Conservation (phyloP, 1,284 basidiomycete genomes). For the Ceratobasidium sp. region DNA sequence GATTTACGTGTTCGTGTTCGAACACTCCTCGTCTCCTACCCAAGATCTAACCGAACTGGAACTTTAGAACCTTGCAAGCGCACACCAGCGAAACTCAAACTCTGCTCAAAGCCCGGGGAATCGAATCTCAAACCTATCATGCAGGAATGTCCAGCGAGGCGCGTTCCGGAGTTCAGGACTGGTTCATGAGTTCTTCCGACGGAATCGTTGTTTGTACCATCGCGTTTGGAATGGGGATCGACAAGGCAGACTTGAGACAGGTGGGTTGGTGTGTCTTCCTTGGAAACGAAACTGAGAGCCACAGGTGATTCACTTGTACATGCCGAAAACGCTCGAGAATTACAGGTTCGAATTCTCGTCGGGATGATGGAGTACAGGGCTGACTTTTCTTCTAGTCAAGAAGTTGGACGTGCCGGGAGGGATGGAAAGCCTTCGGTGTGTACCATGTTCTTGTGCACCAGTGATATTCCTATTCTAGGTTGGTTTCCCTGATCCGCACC, state of each 20-base stretch:
- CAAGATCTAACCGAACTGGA: background rate
- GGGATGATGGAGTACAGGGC: background rate
- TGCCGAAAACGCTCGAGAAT: constrained; percentile 42
- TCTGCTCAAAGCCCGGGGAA: constrained; percentile 17
- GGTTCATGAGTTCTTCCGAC: constrained; percentile 39
- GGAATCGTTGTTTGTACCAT: constrained; percentile 42
- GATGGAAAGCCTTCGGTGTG: constrained; percentile 40
- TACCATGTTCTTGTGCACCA: constrained; percentile 36
- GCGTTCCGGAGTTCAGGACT: constrained; percentile 36
- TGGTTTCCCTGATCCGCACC: background rate
- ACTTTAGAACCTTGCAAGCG: constrained; percentile 34
- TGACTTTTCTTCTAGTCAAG: constrained; percentile 37
- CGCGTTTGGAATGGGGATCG: constrained; percentile 41
- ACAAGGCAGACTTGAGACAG: constrained; percentile 38
- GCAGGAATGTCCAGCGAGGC: constrained; percentile 33
- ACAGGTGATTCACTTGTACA: constrained; percentile 40
- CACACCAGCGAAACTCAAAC: constrained; percentile 38
- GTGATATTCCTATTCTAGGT: constrained; percentile 38
- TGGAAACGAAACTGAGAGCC: background rate
- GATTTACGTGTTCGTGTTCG: constrained; percentile 38
- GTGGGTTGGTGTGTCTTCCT: background rate
- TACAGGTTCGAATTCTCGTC: constrained; percentile 14
- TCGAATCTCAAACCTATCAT: constrained; percentile 38
- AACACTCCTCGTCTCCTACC: background rate
- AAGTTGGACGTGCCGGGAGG: constrained; percentile 42